Evolutionary conservation across 2,329 filamentous ascomycete genomes (phyloP), one percentile per base, ranked within the genome.

Genomic region (Cyphellophora europaea): DNA sequence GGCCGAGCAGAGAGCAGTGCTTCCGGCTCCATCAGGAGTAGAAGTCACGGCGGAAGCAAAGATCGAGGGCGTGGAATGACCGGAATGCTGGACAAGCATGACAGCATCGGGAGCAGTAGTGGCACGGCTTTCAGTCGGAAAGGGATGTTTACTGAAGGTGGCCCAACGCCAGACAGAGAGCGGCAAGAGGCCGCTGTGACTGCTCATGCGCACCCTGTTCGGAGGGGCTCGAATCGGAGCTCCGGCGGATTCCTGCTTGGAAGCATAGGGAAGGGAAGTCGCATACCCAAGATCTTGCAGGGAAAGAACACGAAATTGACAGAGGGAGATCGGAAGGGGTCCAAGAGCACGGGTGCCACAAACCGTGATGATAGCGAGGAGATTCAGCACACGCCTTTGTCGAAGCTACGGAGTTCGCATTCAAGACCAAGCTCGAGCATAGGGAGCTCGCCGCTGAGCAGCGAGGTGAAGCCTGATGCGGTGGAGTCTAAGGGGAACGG

Each of bases 181-280:
- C n/a, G n/a, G 21, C 21, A 25, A 8, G 21, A 8, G 21, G n/a
- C 21, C 8, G n/a, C 8, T 8, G 8, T 25, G 8, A 25, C 8
- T n/a, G 21, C n/a, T n/a, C 21, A 25, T 25, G 21, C 21, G 8
- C 8, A n/a, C 21, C 21, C 21, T 8, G 21, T n/a, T n/a, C 8
- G 8, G n/a, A 25, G 21, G 8, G 21, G 21, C n/a, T n/a, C 21
- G n/a, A n/a, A 25, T 25, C 21, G n/a, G 21, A n/a, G n/a, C 43
- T 62, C 62, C 5, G 53, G 62, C 34, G 59, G 60, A 3, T 66
- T 66, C 38, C 47, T 73, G 27, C 52, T 72, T 23, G 65, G 69
- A 21, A 49, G 57, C 13, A 45, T 58, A 45, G 52, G 61, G 41
- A 41, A 52, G 42, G 53, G 41, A 18, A 55, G 27, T 41, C 53